Conservation (phyloP, 148 eudicot genomes). For the Rhododendron ovatum region DNA sequence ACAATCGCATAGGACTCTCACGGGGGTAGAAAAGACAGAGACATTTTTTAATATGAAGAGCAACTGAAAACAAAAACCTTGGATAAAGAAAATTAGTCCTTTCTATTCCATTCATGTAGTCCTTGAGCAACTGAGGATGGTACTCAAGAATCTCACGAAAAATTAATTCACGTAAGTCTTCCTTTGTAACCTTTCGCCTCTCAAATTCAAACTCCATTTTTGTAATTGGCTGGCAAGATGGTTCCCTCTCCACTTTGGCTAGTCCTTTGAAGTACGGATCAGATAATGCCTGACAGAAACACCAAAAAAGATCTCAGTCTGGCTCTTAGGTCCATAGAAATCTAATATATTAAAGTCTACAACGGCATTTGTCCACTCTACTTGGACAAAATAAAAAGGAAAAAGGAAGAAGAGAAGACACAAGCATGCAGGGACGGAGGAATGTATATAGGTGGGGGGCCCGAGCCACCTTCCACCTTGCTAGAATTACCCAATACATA, state of each 20-base stretch:
- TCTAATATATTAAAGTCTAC: not conserved
- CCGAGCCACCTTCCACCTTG: not conserved
- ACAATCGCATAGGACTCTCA: not conserved
- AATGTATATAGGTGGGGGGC: not conserved
- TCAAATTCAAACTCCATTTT: slow-evolving; percentile 72
- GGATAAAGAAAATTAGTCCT: slow-evolving; percentile 62
- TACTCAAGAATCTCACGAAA: slow-evolving; percentile 65
- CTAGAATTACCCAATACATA: not conserved
- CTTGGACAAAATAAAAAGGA: not conserved
- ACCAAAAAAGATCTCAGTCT: not conserved
- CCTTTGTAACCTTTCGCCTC: slow-evolving; percentile 59
- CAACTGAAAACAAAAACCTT: slow-evolving; percentile 31
- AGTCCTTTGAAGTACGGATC: slow-evolving; percentile 71
- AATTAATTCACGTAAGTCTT: slow-evolving; percentile 57
- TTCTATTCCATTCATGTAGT: slow-evolving; percentile 53
- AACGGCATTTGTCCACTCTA: not conserved
- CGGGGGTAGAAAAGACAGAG: not conserved
- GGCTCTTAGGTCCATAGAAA: not conserved
- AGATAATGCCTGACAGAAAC: slow-evolving; percentile 47
- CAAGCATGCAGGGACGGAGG: not conserved
- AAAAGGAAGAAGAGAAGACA: not conserved
- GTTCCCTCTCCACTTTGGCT: slow-evolving; percentile 68
- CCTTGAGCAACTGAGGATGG: slow-evolving; percentile 70
- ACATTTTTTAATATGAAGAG: not conserved
- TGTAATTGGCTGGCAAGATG: slow-evolving; percentile 57